phyloP scores from a whole-genome alignment of 257 asterid genomes.

The Jaltomata sinuosa region DNA sequence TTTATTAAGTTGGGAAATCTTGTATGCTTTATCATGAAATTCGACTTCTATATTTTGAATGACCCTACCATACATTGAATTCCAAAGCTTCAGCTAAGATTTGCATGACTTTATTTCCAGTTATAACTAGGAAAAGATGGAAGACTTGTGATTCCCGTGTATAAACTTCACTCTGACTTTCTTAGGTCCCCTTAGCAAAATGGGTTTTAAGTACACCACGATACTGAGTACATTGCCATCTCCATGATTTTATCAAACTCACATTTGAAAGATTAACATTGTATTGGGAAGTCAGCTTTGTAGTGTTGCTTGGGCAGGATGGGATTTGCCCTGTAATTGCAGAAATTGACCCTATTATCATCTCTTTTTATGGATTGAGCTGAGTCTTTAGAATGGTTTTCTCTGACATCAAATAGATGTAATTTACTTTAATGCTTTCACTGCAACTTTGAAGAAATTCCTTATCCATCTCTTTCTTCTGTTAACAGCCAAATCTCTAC shows the following conservation, averaged over 20 bases:
- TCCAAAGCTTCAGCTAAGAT: background rate
- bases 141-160: background rate
- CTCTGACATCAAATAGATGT: background rate
- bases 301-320: background rate
- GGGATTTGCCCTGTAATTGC: background rate
- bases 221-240: background rate
- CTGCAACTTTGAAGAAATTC: background rate
- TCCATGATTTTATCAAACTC: background rate
- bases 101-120: background rate
- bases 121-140: background rate
- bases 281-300: background rate
- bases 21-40: background rate
- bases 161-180: background rate
- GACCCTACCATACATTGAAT: background rate
- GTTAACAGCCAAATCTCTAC: conserved; percentile 83
- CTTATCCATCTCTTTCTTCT: conserved; percentile 17
- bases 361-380: too few relatives aligned
- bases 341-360: background rate
- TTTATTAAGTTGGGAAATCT: background rate
- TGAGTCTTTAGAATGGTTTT: too few relatives aligned
- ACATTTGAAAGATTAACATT: background rate
- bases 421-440: background rate
- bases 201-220: background rate
- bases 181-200: background rate
- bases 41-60: background rate